Base-by-base conservation (phyloP, 2,329 filamentous ascomycete species). In the Aspergillus sp. region DNA sequence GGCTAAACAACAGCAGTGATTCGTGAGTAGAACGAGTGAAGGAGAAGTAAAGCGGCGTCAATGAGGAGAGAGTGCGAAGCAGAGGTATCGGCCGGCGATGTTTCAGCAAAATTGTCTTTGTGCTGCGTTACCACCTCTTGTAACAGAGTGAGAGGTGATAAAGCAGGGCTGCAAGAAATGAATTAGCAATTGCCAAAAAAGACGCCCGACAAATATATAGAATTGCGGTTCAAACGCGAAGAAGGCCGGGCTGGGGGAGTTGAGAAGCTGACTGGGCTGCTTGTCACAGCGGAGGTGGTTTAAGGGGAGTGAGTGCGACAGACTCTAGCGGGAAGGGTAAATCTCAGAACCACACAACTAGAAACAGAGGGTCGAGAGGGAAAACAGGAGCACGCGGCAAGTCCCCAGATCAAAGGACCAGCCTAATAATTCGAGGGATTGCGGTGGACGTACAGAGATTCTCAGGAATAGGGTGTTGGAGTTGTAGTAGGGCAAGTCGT, bases 281-380 rank as follows among this genome's bases (percentile, higher is more conserved):
- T 59, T 58, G 57, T 58, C 62, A 49, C 64, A 56, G 62, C 52
- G 57, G 62, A 57, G 56, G 58, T 55, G 48, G 60, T 65, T 66
- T 64, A 65, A 65, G 63, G 62, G 65, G 65, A 65, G 55, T 55
- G 61, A 57, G 61, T 57, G 64, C 62, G 59, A 66, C 62, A 57
- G 56, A 59, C 59, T 62, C 62, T 56, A 60, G 61, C 62, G 63
- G 63, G 60, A 64, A 66, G 64, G 60, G 61, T 57, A 64, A 64
- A 61, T 56, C 60, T 48, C 46, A 48, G 62, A 57, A 54, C 59
- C 64, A 55, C 61, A 66, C 61, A 62, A 64, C 52, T 52, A 46
- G 33, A 43, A 37, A 39, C 50, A 54, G 48, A 43, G 54, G 40
- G 24, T 41, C 48, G 33, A 27, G 41, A 39, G 19, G 51, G 52